Evolutionary conservation across 2,329 filamentous ascomycete genomes (phyloP).

Genomic region (Waltergamsia citrina): DNA sequence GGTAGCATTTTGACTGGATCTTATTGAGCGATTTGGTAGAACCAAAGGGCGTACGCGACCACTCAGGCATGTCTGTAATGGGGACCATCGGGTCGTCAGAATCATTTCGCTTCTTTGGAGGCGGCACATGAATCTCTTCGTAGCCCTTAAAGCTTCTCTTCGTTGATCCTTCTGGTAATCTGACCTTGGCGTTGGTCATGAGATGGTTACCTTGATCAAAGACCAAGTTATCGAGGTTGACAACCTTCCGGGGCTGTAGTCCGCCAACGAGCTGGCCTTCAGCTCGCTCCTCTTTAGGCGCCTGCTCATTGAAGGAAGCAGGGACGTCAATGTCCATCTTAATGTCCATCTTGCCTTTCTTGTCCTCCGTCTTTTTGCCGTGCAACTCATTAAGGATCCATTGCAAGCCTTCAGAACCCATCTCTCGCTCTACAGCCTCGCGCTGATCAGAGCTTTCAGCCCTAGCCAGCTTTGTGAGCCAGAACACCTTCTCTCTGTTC

Average conservation of each 20-base stretch:
- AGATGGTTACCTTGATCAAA: slow-evolving; percentile 98
- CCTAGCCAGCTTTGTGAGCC: slow-evolving; percentile 81
- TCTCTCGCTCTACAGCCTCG: slow-evolving; percentile 75
- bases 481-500: slow-evolving; percentile 90
- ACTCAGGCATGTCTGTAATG: slow-evolving; percentile 82
- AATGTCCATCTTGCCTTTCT: slow-evolving; percentile 68
- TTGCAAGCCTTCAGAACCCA: slow-evolving; percentile 79
- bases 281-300: slow-evolving; percentile 41
- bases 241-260: slow-evolving; percentile 73
- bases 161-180: slow-evolving; percentile 85
- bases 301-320: slow-evolving; percentile 41
- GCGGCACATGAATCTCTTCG: slow-evolving; percentile 94
- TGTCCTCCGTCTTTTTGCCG: slow-evolving; percentile 56
- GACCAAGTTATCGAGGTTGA: slow-evolving; percentile 91
- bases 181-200: slow-evolving; percentile 98
- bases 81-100: slow-evolving; percentile 74
- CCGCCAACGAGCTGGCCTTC: slow-evolving; percentile 70
- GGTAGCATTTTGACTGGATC: slow-evolving; percentile 90
- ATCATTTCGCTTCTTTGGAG: slow-evolving; percentile 79
- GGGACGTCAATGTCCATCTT: slow-evolving; percentile 90
- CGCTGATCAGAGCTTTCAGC: slow-evolving; percentile 73
- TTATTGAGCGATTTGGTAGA: slow-evolving; percentile 82
- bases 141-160: slow-evolving; percentile 97
- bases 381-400: slow-evolving; percentile 82
- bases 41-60: slow-evolving; percentile 81